Base-by-base conservation (phyloP, 1,284 basidiomycete species). In the Coniferiporia sulphurascens region DNA sequence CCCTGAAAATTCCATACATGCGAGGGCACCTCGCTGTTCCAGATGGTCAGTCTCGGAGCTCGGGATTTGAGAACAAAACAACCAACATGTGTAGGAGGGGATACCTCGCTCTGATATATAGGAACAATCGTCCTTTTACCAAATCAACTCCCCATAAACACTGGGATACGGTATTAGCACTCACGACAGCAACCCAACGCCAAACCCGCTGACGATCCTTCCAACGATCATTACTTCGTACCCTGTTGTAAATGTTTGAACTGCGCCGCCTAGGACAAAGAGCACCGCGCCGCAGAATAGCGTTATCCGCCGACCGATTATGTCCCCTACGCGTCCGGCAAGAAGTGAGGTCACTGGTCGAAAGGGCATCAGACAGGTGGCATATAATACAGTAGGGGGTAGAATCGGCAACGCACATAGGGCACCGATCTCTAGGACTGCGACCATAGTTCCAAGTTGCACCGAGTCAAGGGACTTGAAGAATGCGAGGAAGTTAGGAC, bases 101-200 rank as follows among this genome's bases (percentile, higher is more conserved):
- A 96, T 53, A 98, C 94, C 76, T 98, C 96, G 66, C 91, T 93
- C 75, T 98, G 96, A 72, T 98, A 99, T 63, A 98, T 97, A 8
- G 96, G 96, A 22, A 98, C 96, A 64, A 98, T 94, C 62, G 95
- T 98, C 58, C 93, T 93, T 68, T 44, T 6, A 58, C 21, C 53
- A 41, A 58, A 57, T 58, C 34, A 56, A 50, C 10, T 32, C 32
- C 35, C 56, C 22, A 58, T 48, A 34, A 52, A 44, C 5, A n/a
- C 48, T 38, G 46, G 36, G 32, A 50, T 12, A 43, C 10, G 55
- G 32, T 22, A 48, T 44, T 48, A 22, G 34, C 21, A 79, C 89
- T 67, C 69, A 93, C 91, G 89, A 93, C 53, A 98, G 78, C 65
- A 98, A 79, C n/a, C 95, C 96, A 12, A 99, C 96, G 15, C 96